Conservation (phyloP, 2,329 filamentous ascomycete species). For the Pseudocercospora macadamiae region DNA sequence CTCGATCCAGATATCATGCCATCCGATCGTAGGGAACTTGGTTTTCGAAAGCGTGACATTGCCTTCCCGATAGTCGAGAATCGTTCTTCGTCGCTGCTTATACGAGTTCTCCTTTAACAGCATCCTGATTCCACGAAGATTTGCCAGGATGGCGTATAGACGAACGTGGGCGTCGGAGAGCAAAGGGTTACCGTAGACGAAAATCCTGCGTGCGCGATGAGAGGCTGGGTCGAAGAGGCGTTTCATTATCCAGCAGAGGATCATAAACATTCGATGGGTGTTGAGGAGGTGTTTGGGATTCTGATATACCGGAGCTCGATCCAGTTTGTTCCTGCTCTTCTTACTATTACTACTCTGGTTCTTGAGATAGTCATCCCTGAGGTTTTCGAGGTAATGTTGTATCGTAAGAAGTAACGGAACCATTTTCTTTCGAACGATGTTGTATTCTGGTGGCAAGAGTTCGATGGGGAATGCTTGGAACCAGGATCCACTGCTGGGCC, state of each 20-base stretch:
- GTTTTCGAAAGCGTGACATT: no score
- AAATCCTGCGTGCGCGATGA: neutral
- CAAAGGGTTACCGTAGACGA: slow-evolving; percentile 1
- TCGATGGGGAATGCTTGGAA: neutral
- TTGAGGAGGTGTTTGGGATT: neutral
- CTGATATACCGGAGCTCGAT: neutral
- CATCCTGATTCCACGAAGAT: neutral
- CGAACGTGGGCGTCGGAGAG: slow-evolving; percentile 12
- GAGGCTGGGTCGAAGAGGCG: slow-evolving; percentile 6
- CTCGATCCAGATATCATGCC: slow-evolving; percentile 16
- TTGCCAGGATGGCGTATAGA: slow-evolving; percentile 9
- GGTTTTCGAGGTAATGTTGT: slow-evolving; percentile 14
- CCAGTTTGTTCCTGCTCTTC: neutral
- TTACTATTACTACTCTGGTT: neutral
- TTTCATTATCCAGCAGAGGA: slow-evolving; percentile 16
- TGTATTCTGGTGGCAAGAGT: neutral
- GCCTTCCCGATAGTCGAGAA: no score
- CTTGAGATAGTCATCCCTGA: neutral
- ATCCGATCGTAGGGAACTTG: no score
- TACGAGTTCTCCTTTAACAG: neutral
- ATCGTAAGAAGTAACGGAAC: slow-evolving; percentile 8
- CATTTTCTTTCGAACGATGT: neutral
- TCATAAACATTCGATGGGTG: slow-evolving; percentile 13
- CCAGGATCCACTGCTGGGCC: slow-evolving; percentile 5
- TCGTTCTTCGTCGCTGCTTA: slow-evolving; percentile 7